These are phyloP conservation scores for Groenewaldozyma auringiensis DNA, from an alignment of 1,139 yeast genomes.

Conservation along the genomic window DNA sequence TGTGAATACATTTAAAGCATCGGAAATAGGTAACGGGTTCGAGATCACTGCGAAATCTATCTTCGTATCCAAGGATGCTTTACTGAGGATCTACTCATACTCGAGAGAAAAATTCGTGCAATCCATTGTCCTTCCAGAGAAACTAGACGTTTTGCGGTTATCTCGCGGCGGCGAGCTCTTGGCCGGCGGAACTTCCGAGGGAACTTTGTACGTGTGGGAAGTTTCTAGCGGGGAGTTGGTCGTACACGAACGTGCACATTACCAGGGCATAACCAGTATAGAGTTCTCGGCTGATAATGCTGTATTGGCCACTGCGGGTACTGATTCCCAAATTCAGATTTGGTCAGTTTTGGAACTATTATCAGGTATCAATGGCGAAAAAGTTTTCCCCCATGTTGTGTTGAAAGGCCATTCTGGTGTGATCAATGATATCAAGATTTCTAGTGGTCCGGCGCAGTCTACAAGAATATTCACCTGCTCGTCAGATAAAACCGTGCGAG, in stretches of 20 bases:
- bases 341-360: constrained; percentile 53
- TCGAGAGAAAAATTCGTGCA: constrained; percentile 80
- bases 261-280: constrained; percentile 60
- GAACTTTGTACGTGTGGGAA: constrained; percentile 82
- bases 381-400: constrained; percentile 30
- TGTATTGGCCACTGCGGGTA: constrained; percentile 66
- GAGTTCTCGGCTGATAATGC: constrained; percentile 59
- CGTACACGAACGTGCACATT: constrained; percentile 74
- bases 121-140: constrained; percentile 79
- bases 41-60: constrained; percentile 41
- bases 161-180: constrained; percentile 48
- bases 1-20: constrained; percentile 22
- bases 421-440: constrained; percentile 53
- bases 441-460: constrained; percentile 49
- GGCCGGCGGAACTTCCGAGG: constrained; percentile 67
- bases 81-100: constrained; percentile 65
- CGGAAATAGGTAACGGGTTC: constrained; percentile 41
- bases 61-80: constrained; percentile 60
- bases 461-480: constrained; percentile 66
- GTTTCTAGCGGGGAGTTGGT: constrained; percentile 67
- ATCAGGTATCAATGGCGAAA: neutral
- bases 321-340: constrained; percentile 69
- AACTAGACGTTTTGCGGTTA: constrained; percentile 49
- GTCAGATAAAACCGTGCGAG: constrained; percentile 64
- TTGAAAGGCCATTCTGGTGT: constrained; percentile 63